These are phyloP conservation scores for Talaromyces amestolkiae DNA, from an alignment of 2,329 filamentous ascomycete genomes.

Conservation along the genomic window DNA sequence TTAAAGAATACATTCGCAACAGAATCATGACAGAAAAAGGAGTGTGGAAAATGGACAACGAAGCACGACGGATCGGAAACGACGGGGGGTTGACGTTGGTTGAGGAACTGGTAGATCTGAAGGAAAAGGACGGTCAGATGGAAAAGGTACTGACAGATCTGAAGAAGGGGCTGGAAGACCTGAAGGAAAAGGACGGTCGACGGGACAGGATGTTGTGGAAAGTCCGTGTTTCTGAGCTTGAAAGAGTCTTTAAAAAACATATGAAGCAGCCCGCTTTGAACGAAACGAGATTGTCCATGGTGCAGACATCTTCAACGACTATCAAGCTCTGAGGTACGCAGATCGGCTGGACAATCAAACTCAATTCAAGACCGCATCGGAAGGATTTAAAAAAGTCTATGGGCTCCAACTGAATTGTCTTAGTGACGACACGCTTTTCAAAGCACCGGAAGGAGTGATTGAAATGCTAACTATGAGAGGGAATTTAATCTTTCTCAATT, in stretches of 20 bases:
- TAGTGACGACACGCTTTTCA: not conserved
- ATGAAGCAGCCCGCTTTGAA: slow-evolving; percentile 5
- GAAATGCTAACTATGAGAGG: not conserved
- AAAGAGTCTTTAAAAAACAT: slow-evolving; percentile 2
- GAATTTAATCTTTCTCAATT: slow-evolving; percentile 7
- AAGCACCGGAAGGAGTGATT: slow-evolving; percentile 6
- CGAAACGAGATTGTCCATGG: slow-evolving; percentile 8
- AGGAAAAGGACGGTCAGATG: slow-evolving; percentile 3
- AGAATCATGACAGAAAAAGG: not conserved
- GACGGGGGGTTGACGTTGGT: not conserved
- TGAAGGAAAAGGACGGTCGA: not conserved
- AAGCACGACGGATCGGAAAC: not conserved
- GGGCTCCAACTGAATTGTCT: not conserved
- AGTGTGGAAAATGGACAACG: slow-evolving; percentile 8
- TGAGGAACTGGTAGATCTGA: not conserved
- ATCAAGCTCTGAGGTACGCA: slow-evolving; percentile 1
- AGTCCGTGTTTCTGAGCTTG: slow-evolving; percentile 6
- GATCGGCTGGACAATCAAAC: not conserved
- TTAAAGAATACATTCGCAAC: slow-evolving; percentile 2
- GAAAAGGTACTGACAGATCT: slow-evolving; percentile 1
- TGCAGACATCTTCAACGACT: slow-evolving; percentile 7
- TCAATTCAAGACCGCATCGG: slow-evolving; percentile 3
- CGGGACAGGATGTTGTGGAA: slow-evolving; percentile 3
- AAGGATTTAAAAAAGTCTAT: slow-evolving; percentile 9
- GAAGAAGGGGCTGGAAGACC: not conserved